Evolutionary conservation across 192 early-diverging fungal species (phyloP), one percentile per base, ranked within the genome.

Genomic region (Linderina pennispora): DNA sequence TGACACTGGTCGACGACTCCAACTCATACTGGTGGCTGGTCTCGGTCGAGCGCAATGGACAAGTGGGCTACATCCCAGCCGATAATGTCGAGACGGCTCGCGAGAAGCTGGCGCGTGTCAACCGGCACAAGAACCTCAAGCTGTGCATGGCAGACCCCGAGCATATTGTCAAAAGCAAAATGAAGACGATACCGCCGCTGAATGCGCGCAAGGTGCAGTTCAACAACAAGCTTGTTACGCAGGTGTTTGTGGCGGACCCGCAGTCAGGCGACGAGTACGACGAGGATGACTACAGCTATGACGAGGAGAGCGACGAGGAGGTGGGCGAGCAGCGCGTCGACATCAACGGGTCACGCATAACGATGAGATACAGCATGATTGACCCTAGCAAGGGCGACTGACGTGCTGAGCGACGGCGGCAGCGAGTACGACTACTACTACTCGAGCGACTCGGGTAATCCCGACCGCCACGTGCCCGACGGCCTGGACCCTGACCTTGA

Each of bases 21-120:
- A 86, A 88, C 55, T 80, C 76, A 38, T 88, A 86, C 72, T 88
- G 86, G 86, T 77, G 77, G 74, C 63, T 77, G 1, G 75, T 79
- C 10, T 78, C 63, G 77, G 78, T 44, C 59, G 73, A 61, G 68
- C 78, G 61, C 65, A 78, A 45, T 50, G 65, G 58, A 50, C 60
- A 78, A 57, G 81, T 88, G 55, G 86, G 86, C n/a, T 88, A 86
- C 52, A 83, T 88, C 25, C 86, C 86, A 3, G 86, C 86, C 7
- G 86, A 88, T 50, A 88, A 65, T 52, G 57, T 67, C 22, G 72
- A 77, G 61, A 83, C 83, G 1, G 77, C 81, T 4, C 73, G 55
- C 35, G 81, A 83, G 40, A 75, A 79, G 42, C 69, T 81, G 23
- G 85, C 85, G 3, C 77, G 85, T 23, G 67, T 87, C 43, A 85